These are phyloP conservation scores for Trichoderma harzianum DNA, from an alignment of 2,329 filamentous ascomycete species.

Conservation along the genomic window DNA sequence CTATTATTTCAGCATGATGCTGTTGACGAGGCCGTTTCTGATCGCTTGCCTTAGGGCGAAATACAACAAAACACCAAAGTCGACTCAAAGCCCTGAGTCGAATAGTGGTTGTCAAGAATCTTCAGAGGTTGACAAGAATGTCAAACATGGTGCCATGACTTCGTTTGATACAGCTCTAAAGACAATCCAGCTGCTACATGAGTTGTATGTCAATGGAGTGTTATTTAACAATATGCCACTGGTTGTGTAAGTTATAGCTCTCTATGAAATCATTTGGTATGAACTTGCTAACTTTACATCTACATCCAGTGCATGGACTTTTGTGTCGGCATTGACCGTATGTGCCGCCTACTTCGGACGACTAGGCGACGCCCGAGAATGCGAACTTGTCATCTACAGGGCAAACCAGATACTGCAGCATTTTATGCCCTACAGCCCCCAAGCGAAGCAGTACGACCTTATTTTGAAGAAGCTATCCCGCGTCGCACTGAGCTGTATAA, in stretches of 20 bases:
- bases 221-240: neutral
- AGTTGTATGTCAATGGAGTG: neutral
- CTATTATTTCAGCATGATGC: constrained; percentile 7
- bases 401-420: neutral
- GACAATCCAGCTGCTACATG: neutral
- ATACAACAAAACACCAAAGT: neutral
- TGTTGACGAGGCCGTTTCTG: neutral
- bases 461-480: neutral
- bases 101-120: neutral
- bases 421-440: neutral
- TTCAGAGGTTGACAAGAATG: neutral
- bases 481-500: neutral
- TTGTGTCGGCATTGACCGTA: neutral
- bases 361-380: neutral
- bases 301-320: neutral
- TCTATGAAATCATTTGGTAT: neutral
- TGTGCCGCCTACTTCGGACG: constrained; percentile 1
- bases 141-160: neutral
- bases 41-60: neutral
- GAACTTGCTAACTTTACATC: neutral
- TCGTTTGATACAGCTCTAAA: neutral
- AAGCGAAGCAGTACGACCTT: neutral
- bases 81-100: neutral
- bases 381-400: neutral
- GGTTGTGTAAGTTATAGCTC: neutral